phyloP scores from a whole-genome alignment of 2,329 filamentous ascomycete species.

The Cordyceps tenuipes region DNA sequence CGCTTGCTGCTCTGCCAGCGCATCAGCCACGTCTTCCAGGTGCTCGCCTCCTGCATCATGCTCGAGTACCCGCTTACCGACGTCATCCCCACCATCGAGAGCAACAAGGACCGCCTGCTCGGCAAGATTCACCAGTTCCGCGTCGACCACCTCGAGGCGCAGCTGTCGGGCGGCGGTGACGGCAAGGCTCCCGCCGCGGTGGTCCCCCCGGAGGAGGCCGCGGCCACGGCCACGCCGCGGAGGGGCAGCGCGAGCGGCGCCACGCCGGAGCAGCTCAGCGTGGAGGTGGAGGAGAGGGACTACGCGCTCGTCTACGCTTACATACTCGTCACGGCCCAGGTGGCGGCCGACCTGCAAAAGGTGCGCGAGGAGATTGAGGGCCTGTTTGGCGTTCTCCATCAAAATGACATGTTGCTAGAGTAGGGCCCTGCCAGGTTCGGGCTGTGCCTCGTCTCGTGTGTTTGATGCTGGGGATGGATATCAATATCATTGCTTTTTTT shows the following conservation, averaged over 20 bases:
- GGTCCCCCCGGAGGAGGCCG: neutral
- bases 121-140: constrained; percentile 84
- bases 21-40: constrained; percentile 80
- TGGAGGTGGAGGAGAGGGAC: constrained; percentile 54
- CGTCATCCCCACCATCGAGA: constrained; percentile 73
- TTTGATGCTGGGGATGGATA: neutral
- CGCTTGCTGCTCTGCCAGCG: constrained; percentile 73
- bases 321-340: constrained; percentile 59
- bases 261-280: constrained; percentile 15
- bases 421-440: constrained; percentile 21
- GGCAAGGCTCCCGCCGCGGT: constrained; percentile 12
- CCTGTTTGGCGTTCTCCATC: constrained; percentile 54
- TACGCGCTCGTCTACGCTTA: constrained; percentile 93
- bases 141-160: constrained; percentile 49
- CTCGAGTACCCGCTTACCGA: constrained; percentile 90
- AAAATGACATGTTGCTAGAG: constrained; percentile 50
- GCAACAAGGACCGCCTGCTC: constrained; percentile 72
- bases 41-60: constrained; percentile 88
- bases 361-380: constrained; percentile 54
- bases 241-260: neutral
- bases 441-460: neutral
- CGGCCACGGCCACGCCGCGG: neutral
- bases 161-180: constrained; percentile 18
- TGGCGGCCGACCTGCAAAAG: constrained; percentile 54
- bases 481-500: neutral